Conservation (phyloP, 163 green algal genomes). For the Picocystis sp. region DNA sequence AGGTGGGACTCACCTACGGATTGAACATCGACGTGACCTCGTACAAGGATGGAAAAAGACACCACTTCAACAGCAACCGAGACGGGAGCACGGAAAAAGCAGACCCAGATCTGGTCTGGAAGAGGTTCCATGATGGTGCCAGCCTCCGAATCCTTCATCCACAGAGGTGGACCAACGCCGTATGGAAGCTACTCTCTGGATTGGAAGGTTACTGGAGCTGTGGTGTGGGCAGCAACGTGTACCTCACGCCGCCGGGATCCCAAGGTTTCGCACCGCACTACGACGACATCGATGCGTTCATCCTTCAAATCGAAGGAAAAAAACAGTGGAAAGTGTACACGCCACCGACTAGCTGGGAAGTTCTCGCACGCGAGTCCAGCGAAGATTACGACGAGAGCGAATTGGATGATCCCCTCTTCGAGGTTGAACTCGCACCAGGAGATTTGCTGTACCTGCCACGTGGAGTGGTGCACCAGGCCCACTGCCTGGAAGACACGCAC, state of each 20-base stretch:
- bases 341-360: neutral
- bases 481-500: slow-evolving; percentile 14
- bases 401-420: slow-evolving; percentile 16
- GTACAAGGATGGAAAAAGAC: slow-evolving; percentile 23
- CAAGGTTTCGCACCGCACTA: slow-evolving; percentile 77
- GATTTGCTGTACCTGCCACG: slow-evolving; percentile 81
- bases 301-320: slow-evolving; percentile 25
- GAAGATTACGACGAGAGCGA: slow-evolving; percentile 5
- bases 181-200: slow-evolving; percentile 43
- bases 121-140: slow-evolving; percentile 34
- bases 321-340: slow-evolving; percentile 1
- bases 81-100: slow-evolving; percentile 14
- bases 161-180: slow-evolving; percentile 46
- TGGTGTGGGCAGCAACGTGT: slow-evolving; percentile 63
- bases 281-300: slow-evolving; percentile 82
- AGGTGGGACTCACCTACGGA: no score
- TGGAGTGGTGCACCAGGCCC: slow-evolving; percentile 66
- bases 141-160: slow-evolving; percentile 55
- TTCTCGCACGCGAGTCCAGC: slow-evolving; percentile 1
- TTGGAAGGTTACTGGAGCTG: slow-evolving; percentile 49
- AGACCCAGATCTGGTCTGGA: slow-evolving; percentile 29
- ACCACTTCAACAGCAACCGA: slow-evolving; percentile 27
- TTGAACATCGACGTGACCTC: no score
- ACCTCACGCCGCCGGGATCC: slow-evolving; percentile 47
- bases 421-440: slow-evolving; percentile 37